Conservation (phyloP, 2,329 filamentous ascomycete species). For the Chlorencoelia australis region DNA sequence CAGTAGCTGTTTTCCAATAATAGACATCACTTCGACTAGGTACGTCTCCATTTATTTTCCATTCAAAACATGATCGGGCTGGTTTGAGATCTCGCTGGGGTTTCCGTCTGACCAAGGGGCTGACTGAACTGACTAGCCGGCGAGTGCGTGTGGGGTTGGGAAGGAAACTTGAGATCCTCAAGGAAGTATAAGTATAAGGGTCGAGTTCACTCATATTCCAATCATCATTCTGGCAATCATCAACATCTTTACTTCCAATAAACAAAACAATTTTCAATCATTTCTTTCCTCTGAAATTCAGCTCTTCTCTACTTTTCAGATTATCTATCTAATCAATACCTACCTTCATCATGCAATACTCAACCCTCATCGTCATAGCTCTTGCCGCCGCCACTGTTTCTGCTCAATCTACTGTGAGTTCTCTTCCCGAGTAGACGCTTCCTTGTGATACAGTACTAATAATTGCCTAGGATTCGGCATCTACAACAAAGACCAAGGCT, state of each 20-base stretch:
- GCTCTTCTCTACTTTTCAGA: background rate
- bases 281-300: background rate
- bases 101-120: too few species aligned
- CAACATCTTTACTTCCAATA: background rate
- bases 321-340: constrained; percentile 6
- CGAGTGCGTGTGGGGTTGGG: too few species aligned
- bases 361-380: constrained; percentile 16
- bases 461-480: background rate
- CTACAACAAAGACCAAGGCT: constrained; percentile 8
- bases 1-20: too few species aligned
- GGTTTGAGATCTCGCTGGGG: too few species aligned
- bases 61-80: too few species aligned
- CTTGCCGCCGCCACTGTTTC: constrained; percentile 16
- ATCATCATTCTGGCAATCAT: background rate
- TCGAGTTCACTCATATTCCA: too few species aligned
- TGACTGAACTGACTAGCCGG: too few species aligned
- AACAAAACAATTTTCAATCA: background rate
- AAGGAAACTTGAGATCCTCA: too few species aligned
- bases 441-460: background rate
- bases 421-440: background rate
- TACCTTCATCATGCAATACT: constrained; percentile 21
- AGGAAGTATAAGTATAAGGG: too few species aligned
- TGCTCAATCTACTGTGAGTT: constrained; percentile 12
- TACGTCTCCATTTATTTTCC: too few species aligned
- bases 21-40: too few species aligned